phyloP scores from a whole-genome alignment of 306 rosid genomes.

The Fagus crenata region DNA sequence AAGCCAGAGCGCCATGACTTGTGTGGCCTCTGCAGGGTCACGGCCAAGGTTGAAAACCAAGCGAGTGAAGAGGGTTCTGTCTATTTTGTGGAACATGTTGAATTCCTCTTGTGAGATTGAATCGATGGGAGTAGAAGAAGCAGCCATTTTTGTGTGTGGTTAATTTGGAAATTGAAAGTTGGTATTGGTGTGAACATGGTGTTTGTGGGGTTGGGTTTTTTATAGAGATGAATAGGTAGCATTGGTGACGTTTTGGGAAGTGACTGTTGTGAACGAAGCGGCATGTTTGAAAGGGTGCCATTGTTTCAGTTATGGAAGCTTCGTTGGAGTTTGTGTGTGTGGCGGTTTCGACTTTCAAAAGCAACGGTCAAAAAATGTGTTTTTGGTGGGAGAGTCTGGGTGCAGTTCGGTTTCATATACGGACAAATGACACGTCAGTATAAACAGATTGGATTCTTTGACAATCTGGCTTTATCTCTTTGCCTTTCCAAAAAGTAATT shows the following conservation, averaged over 20 bases:
- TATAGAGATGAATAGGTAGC: conserved; percentile 23
- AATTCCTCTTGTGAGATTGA: conserved; percentile 45
- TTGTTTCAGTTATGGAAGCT: conserved; percentile 23
- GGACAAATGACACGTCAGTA: not conserved
- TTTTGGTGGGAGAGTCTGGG: not conserved
- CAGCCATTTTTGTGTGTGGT: conserved; percentile 20
- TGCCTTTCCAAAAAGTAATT: too few relatives aligned
- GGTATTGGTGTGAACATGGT: not conserved
- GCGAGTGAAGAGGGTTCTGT: conserved; percentile 53
- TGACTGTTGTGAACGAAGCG: conserved; percentile 6
- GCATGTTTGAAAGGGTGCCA: conserved; percentile 11
- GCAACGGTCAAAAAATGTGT: not conserved
- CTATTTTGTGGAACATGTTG: conserved; percentile 53
- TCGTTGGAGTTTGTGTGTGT: not conserved
- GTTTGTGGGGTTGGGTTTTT: conserved; percentile 3
- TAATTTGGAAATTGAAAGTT: too few relatives aligned
- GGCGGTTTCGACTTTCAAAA: conserved; percentile 3
- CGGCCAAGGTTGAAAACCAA: conserved; percentile 40
- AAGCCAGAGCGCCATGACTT: conserved; percentile 58
- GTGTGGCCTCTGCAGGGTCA: conserved; percentile 39
- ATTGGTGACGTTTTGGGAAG: conserved; percentile 11
- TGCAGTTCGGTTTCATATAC: not conserved
- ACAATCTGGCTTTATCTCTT: too few relatives aligned
- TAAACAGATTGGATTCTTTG: too few relatives aligned
- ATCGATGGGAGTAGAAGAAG: conserved; percentile 2